Conservation (phyloP, 23 red algal genomes). For the Gracilaria gracilis region DNA sequence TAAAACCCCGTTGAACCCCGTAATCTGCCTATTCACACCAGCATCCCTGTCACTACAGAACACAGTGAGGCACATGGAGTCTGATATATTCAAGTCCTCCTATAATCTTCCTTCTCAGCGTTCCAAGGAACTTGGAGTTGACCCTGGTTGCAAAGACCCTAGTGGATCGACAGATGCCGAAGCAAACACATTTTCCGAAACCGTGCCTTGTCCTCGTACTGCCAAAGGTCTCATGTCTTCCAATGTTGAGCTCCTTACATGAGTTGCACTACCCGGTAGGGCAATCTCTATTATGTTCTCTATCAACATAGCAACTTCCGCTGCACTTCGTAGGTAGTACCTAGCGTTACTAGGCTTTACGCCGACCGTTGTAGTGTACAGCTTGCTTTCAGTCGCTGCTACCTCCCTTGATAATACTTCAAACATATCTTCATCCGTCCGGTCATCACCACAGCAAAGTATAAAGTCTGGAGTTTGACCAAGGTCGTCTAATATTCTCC, state of each 20-base stretch:
- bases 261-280: constrained; percentile 55
- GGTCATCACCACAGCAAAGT: constrained; percentile 98
- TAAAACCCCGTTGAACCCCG: background rate
- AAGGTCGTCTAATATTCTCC: constrained; percentile 69
- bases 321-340: constrained; percentile 83
- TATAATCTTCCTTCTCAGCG: background rate
- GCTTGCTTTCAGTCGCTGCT: constrained; percentile 24
- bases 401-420: constrained; percentile 52
- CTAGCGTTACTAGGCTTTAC: constrained; percentile 95
- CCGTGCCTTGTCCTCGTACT: background rate
- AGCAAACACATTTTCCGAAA: background rate
- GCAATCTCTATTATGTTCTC: constrained; percentile 72
- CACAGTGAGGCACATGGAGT: background rate
- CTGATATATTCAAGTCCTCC: background rate
- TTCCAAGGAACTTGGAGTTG: background rate
- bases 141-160: background rate
- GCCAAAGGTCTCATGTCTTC: constrained; percentile 75
- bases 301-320: constrained; percentile 86
- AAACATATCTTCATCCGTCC: constrained; percentile 99
- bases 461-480: constrained; percentile 84
- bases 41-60: background rate
- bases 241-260: constrained; percentile 69
- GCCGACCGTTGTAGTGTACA: constrained; percentile 94
- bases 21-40: background rate
- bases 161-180: constrained; percentile 31